phyloP scores from a whole-genome alignment of 2,329 filamentous ascomycete species.

The Paraconiothyrium sp. region DNA sequence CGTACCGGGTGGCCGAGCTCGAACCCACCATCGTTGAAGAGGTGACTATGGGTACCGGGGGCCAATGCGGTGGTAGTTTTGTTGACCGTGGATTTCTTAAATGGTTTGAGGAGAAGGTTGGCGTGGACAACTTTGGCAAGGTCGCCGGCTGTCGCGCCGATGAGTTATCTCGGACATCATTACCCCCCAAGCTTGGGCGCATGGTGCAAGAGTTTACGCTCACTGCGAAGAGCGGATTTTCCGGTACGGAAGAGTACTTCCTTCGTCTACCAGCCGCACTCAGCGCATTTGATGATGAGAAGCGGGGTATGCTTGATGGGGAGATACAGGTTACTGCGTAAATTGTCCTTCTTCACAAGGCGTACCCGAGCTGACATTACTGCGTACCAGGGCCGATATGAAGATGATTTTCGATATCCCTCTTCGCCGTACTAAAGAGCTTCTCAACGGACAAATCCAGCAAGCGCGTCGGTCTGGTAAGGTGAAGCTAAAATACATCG shows the following conservation, averaged over 20 bases:
- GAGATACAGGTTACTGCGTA: constrained; percentile 35
- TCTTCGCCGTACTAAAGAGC: constrained; percentile 22
- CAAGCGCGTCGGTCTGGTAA: too few relatives aligned
- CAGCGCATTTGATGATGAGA: constrained; percentile 21
- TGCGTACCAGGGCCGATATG: constrained; percentile 28
- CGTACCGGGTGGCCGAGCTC: constrained; percentile 27
- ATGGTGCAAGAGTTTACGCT: constrained; percentile 36
- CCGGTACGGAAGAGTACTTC: constrained; percentile 23
- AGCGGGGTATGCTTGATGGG: constrained; percentile 32
- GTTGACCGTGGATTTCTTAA: constrained; percentile 34
- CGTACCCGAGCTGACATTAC: background rate
- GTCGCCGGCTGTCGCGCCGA: constrained; percentile 28
- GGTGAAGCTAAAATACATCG: constrained; percentile 11
- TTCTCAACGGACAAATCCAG: constrained; percentile 25
- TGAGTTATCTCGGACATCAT: constrained; percentile 23
- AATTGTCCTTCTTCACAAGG: constrained; percentile 5
- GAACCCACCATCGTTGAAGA: constrained; percentile 32
- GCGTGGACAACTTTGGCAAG: constrained; percentile 27
- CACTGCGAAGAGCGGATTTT: constrained; percentile 34
- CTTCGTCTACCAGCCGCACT: constrained; percentile 30
- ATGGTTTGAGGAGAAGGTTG: constrained; percentile 36
- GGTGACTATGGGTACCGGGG: constrained; percentile 32
- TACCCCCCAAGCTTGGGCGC: constrained; percentile 20
- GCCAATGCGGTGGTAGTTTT: constrained; percentile 40
- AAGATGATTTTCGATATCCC: constrained; percentile 29